These are phyloP conservation scores for Fusarium palustre DNA, from an alignment of 2,329 filamentous ascomycete species.

Conservation along the genomic window DNA sequence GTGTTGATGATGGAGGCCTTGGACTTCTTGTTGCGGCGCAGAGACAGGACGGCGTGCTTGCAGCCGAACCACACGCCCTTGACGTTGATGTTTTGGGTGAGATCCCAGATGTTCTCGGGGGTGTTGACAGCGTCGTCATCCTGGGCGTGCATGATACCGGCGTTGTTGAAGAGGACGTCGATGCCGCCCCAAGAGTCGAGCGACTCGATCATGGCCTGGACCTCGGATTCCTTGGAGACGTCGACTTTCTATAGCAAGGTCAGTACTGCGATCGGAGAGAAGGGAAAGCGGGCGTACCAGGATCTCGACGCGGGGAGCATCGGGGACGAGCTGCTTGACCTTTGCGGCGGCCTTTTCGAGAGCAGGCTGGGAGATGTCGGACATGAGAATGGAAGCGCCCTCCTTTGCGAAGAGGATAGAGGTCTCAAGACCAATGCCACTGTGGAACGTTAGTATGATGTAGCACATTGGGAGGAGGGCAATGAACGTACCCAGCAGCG, in stretches of 20 bases:
- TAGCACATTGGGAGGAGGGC: not conserved
- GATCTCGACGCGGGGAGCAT: constrained; percentile 71
- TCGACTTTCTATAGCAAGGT: constrained; percentile 63
- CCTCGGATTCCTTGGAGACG: constrained; percentile 85
- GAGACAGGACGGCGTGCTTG: constrained; percentile 88
- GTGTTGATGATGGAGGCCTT: constrained; percentile 91
- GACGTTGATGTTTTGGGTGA: constrained; percentile 94
- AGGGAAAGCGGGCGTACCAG: constrained; percentile 52
- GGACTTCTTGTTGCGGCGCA: constrained; percentile 83
- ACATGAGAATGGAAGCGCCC: constrained; percentile 86
- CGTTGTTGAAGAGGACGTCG: constrained; percentile 97
- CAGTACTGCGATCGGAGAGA: not conserved
- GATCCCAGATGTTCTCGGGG: constrained; percentile 90
- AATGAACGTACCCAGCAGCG: constrained; percentile 78
- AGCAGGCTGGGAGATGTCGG: constrained; percentile 83
- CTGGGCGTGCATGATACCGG: constrained; percentile 92
- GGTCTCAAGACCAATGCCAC: constrained; percentile 94
- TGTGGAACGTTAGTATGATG: constrained; percentile 51
- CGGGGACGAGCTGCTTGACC: constrained; percentile 77
- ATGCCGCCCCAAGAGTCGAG: constrained; percentile 88
- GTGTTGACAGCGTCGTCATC: constrained; percentile 86
- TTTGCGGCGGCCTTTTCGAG: constrained; percentile 82
- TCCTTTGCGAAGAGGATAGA: constrained; percentile 89
- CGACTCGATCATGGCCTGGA: constrained; percentile 78
- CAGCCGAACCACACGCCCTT: constrained; percentile 98